Percentiles rank a stretch among this genome's conserved stretches.
Evolutionary conservation across 2,329 filamentous ascomycete species (phyloP).

Genomic region (Stenocarpella maydis): DNA sequence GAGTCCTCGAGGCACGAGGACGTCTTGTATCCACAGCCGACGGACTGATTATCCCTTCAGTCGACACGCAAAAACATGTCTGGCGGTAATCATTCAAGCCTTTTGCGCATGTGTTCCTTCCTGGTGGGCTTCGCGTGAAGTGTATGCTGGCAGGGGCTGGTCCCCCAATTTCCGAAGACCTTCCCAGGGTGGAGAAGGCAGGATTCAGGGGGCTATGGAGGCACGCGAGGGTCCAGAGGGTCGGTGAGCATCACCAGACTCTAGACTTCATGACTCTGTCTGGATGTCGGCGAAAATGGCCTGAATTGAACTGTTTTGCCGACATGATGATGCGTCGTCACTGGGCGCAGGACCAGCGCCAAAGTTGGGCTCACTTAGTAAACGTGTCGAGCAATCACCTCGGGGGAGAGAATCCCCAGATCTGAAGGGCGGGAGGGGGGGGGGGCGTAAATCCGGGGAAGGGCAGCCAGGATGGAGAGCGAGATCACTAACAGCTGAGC

Average conservation of each 20-base stretch:
- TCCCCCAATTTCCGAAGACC: conserved; percentile 14
- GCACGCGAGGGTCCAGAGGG: neutral
- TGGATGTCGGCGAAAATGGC: conserved; percentile 2
- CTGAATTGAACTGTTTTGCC: conserved; percentile 11
- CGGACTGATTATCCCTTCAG: neutral
- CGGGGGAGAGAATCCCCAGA: conserved; percentile 3
- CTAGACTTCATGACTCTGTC: conserved; percentile 1
- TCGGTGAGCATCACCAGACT: conserved; percentile 6
- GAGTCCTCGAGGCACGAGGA: conserved; percentile 14
- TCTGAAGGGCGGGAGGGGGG: conserved; percentile 2
- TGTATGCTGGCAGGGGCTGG: conserved; percentile 10
- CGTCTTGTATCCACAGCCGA: conserved; percentile 1
- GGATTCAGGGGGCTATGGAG: conserved; percentile 20
- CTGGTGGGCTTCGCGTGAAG: neutral
- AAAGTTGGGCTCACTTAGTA: neutral
- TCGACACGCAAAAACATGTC: neutral
- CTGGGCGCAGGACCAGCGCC: neutral
- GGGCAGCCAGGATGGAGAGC: neutral
- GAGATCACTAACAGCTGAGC: neutral
- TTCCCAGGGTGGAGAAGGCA: conserved; percentile 14
- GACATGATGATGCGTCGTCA: conserved; percentile 25
- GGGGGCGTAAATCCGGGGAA: conserved; percentile 6
- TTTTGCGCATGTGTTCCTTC: neutral
- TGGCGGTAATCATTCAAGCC: conserved; percentile 18
- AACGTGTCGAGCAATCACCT: neutral